Percentiles rank a stretch among this genome's conserved stretches.
These are phyloP conservation scores for Pterocarpus santalinus DNA, from an alignment of 306 rosid genomes.

Conservation along the genomic window DNA sequence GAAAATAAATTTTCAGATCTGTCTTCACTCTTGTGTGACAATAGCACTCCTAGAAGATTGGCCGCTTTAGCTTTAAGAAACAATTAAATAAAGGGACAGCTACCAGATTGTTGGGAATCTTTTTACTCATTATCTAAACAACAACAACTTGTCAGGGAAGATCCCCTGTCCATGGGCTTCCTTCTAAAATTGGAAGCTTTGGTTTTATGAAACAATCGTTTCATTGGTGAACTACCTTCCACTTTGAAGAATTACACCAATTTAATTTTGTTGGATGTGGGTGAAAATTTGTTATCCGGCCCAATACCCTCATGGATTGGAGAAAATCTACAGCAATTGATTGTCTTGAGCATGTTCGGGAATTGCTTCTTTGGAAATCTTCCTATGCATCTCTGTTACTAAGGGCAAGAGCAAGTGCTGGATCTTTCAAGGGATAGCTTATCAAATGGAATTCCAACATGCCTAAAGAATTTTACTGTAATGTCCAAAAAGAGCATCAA, in stretches of 20 bases:
- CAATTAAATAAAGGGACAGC: slow-evolving; percentile 22
- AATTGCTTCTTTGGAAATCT: slow-evolving; percentile 1
- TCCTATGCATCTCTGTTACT: background rate
- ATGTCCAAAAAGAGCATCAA: background rate
- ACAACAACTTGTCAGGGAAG: slow-evolving; percentile 21
- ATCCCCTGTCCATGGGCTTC: slow-evolving; percentile 21
- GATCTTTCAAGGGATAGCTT: slow-evolving; percentile 21
- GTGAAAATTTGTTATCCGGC: background rate
- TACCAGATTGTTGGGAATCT: slow-evolving; percentile 22
- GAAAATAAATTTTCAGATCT: slow-evolving; percentile 10
- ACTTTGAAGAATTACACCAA: background rate
- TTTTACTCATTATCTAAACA: slow-evolving; percentile 2
- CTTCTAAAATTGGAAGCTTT: slow-evolving; percentile 3
- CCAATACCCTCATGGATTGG: slow-evolving; percentile 42
- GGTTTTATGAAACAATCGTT: slow-evolving; percentile 17
- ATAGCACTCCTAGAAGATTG: background rate
- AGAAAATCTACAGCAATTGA: background rate
- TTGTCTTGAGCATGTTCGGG: background rate
- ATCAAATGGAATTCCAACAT: background rate
- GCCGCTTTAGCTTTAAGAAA: background rate
- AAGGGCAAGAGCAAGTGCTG: background rate
- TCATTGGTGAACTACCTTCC: slow-evolving; percentile 27
- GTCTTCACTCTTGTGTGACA: background rate
- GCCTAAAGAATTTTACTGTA: slow-evolving; percentile 3
- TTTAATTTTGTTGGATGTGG: background rate